Evolutionary conservation across 805 yeast genomes (phyloP), one percentile per base, ranked within the genome.

Genomic region (Candida parachauliodes): DNA sequence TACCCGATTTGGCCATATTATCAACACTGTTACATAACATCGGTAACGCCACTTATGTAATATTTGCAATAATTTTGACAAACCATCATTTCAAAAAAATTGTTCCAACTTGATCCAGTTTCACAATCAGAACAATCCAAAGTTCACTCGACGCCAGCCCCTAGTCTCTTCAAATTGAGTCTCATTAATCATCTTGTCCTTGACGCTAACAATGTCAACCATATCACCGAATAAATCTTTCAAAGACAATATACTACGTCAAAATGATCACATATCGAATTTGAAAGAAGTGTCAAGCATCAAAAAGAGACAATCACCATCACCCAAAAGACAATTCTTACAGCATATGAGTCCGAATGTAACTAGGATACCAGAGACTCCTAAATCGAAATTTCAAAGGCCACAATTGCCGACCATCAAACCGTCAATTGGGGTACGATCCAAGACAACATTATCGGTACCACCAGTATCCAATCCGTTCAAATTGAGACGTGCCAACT

Each of bases 321-420:
- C 62, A 12, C 43, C 46, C 18, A 60, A 56, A 42, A 42, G 68
- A 36, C 44, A 50, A 17, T 52, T 52, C 36, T 47, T 63, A 31
- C 64, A 57, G 36, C 55, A 46, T 38, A 58, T 63, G 64, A 60
- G 66, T 45, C 68, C 69, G 26, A 63, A 63, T 40, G 65, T 62
- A 9, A 28, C 56, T 10, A n/a, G 32, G 28, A 29, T 10, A 4
- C n/a, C 28, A 17, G 36, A 37, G 14, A 23, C 41, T 11, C 29
- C 36, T 19, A 34, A 38, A 31, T 39, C 45, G 4, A 25, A 34
- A 24, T 40, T 43, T 17, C 31, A 28, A 27, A 20, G 44, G 28
- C 47, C 47, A 15, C 43, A 38, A 31, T 42, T 49, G n/a, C 48
- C 51, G 8, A 27, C 46, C 8, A 42, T 49, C 23, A 50, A 49